phyloP scores from a whole-genome alignment of 140 eudicot genomes.

The Bidens hawaiensis region DNA sequence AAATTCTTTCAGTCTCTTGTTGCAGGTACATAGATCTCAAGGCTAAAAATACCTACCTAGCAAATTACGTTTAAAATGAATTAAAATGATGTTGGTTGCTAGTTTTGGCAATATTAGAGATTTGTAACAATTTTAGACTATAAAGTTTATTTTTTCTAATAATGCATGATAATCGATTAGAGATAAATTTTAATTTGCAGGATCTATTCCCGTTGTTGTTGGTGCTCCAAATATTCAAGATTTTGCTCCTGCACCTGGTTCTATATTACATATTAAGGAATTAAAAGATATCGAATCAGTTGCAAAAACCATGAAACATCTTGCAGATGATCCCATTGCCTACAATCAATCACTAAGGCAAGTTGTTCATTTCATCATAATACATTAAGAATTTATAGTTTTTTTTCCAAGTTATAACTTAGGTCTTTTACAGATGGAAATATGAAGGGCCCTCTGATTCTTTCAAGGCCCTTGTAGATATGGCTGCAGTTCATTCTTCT shows the following conservation, averaged over 20 bases:
- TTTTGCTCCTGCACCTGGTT: conserved; percentile 81
- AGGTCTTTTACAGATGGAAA: conserved; percentile 63
- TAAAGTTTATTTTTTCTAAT: not conserved
- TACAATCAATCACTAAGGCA: conserved; percentile 70
- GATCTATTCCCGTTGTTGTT: conserved; percentile 87
- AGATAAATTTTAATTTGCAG: conserved; percentile 32
- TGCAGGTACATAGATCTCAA: conserved; percentile 53
- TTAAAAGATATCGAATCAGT: conserved; percentile 54
- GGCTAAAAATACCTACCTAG: too few species aligned
- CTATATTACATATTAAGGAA: conserved; percentile 79
- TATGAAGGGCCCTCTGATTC: conserved; percentile 95
- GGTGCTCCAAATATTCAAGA: conserved; percentile 98
- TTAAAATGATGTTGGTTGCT: not conserved
- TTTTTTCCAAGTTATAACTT: not conserved
- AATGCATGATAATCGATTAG: conserved; percentile 15
- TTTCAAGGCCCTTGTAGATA: conserved; percentile 93
- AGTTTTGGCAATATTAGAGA: not conserved
- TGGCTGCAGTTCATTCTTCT: conserved; percentile 99
- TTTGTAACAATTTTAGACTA: not conserved
- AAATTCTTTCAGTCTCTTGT: conserved; percentile 97
- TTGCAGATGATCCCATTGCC: conserved; percentile 74
- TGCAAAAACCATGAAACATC: conserved; percentile 75
- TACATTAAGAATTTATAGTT: not conserved
- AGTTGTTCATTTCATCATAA: conserved; percentile 1
- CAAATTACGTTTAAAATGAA: not conserved